A percentile compares a stretch with the other conserved stretches of the same genome.
Evolutionary conservation across 2,329 filamentous ascomycete genomes (phyloP).

Genomic region (Lachnellula cervina): DNA sequence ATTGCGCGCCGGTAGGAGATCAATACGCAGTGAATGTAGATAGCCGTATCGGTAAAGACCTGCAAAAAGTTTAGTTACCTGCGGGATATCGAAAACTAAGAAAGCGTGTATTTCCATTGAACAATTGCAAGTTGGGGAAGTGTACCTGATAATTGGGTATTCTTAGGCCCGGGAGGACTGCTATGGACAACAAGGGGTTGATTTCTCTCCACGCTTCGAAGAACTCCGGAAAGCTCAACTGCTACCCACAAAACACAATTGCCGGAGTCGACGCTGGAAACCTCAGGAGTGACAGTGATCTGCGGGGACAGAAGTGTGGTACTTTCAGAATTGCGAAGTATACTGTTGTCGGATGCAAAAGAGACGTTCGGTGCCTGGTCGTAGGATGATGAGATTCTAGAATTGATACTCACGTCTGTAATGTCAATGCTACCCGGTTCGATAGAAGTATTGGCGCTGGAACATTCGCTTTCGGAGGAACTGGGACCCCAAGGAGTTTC

Average conservation of each 20-base stretch:
- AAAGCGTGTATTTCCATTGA: neutral
- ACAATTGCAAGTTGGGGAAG: too few relatives aligned
- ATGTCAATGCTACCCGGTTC: slow-evolving; percentile 17
- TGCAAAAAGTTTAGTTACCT: slow-evolving; percentile 1
- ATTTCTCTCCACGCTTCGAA: slow-evolving; percentile 17
- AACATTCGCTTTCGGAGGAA: slow-evolving; percentile 4
- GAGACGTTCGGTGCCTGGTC: slow-evolving; percentile 3
- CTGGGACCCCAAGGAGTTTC: neutral
- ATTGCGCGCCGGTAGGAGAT: slow-evolving; percentile 21
- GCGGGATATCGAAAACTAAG: neutral
- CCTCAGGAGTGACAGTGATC: slow-evolving; percentile 31
- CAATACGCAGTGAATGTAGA: slow-evolving; percentile 28
- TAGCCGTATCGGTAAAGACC: slow-evolving; percentile 21
- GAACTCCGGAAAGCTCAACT: slow-evolving; percentile 32
- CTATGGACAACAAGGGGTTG: neutral
- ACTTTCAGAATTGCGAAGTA: slow-evolving; percentile 3
- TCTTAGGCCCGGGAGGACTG: neutral
- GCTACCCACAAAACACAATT: slow-evolving; percentile 32
- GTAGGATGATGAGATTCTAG: slow-evolving; percentile 13
- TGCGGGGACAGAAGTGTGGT: slow-evolving; percentile 25
- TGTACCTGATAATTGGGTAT: slow-evolving; percentile 1
- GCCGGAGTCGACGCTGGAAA: slow-evolving; percentile 25
- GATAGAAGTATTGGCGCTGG: slow-evolving; percentile 9
- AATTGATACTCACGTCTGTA: slow-evolving; percentile 16
- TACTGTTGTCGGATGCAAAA: slow-evolving; percentile 1